These are phyloP conservation scores for Aspergillus sp. DNA, from an alignment of 2,329 filamentous ascomycete genomes.

Conservation along the genomic window DNA sequence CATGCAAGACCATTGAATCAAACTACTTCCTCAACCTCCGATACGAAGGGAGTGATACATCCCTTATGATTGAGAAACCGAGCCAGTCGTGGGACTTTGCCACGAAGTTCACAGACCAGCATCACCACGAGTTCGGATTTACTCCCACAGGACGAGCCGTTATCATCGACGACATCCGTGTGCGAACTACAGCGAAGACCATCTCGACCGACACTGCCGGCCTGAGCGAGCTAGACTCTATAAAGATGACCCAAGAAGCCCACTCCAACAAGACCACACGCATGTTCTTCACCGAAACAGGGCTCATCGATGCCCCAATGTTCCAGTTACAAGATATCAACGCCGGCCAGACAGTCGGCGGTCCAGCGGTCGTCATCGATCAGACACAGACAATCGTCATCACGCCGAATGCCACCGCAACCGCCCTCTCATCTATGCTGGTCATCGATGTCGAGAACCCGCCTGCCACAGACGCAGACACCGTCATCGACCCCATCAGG, in stretches of 20 bases:
- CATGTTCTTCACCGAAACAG: constrained; percentile 9
- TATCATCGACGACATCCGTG: constrained; percentile 84
- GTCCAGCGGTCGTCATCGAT: constrained; percentile 80
- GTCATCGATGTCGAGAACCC: too few species aligned
- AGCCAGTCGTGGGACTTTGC: constrained; percentile 80
- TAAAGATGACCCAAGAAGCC: constrained; percentile 46
- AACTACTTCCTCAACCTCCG: constrained; percentile 49
- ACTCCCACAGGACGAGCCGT: constrained; percentile 75
- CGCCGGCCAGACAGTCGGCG: constrained; percentile 39
- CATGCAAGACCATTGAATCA: constrained; percentile 67
- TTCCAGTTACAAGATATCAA: constrained; percentile 38
- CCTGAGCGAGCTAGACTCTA: constrained; percentile 60
- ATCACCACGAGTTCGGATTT: constrained; percentile 90
- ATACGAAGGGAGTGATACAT: constrained; percentile 53
- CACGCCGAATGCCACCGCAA: constrained; percentile 71
- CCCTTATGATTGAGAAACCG: constrained; percentile 55
- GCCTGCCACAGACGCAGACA: constrained; percentile 52
- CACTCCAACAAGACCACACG: constrained; percentile 34
- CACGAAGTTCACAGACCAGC: constrained; percentile 78
- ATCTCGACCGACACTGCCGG: too few species aligned
- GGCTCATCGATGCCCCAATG: constrained; percentile 35
- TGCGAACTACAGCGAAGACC: constrained; percentile 65
- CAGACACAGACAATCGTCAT: constrained; percentile 81
- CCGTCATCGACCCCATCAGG: constrained; percentile 50
- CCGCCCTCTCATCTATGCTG: constrained; percentile 72